Evolutionary conservation across 805 yeast genomes (phyloP).

Genomic region (Lipomyces orientalis): DNA sequence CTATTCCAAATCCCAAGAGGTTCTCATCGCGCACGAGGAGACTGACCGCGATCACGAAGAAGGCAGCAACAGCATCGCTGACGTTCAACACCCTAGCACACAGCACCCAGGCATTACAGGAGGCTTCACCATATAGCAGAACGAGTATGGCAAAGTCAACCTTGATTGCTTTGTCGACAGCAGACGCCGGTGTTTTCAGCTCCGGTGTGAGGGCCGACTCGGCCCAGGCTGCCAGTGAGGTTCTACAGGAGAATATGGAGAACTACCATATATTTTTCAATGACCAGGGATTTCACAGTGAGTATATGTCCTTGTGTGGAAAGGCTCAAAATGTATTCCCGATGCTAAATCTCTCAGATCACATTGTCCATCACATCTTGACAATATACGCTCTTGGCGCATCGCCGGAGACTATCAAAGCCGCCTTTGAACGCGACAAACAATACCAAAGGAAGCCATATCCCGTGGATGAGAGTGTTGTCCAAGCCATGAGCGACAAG

Average conservation of each 20-base stretch:
- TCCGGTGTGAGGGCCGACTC: neutral
- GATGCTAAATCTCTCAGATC: neutral
- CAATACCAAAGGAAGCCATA: neutral
- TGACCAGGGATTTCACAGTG: neutral
- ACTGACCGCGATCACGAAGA: too few species aligned
- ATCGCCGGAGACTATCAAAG: neutral
- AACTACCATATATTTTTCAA: neutral
- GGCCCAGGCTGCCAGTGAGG: slow-evolving; percentile 1
- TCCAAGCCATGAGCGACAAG: slow-evolving; percentile 2
- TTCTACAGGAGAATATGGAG: slow-evolving; percentile 1
- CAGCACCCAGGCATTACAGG: neutral
- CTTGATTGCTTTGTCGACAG: neutral
- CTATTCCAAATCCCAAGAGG: neutral
- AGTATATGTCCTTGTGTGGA: neutral
- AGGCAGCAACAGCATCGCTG: neutral
- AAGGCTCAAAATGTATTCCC: neutral
- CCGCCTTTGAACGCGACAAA: neutral
- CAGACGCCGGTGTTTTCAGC: slow-evolving; percentile 1
- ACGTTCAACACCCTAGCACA: neutral
- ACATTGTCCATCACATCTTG: slow-evolving; percentile 1
- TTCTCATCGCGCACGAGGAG: neutral
- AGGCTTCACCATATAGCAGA: neutral
- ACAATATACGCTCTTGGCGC: neutral
- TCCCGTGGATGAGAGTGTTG: slow-evolving; percentile 1
- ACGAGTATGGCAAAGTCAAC: neutral